Evolutionary conservation across 192 early-diverging fungal genomes (phyloP), one percentile per base, ranked within the genome.

Genomic region (Dissophora ornata): DNA sequence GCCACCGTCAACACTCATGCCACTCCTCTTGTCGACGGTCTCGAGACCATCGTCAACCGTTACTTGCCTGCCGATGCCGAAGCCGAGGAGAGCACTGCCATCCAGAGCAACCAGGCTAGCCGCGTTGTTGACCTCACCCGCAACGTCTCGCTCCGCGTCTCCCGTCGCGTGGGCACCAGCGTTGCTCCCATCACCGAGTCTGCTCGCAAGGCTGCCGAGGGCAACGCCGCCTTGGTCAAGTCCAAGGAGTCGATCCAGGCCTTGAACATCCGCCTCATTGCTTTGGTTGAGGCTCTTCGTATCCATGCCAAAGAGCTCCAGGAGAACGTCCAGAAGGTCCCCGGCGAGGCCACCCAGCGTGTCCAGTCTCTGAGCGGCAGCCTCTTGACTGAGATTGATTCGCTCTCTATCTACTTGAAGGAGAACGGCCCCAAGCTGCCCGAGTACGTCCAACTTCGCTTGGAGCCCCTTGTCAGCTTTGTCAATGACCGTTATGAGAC

Each of bases 1-100:
- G 81, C 90, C 70, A 84, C 85, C 47, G 86, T 89, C 80, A 73
- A 79, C 71, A 48, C 58, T 51, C 38, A 52, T 80, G 51, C 65
- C 81, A 59, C 75, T 6, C 81, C 84, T 45, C 62, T 79, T 12
- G 64, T 80, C 9, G 63, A 75, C 44, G 57, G 71, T 25, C 50
- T 75, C 34, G 71, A 75, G 63, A 67, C 56, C 29, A 48, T 75
- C 28, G 71, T 75, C 51, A 75, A 75, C 71, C 71, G 63, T 44
- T 60, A 61, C 57, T 62, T 75, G 63, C 71, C 71, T 25, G 69
- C 50, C 19, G 70, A 73, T 29, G 40, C 41, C 8, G 71, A 75
- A 24, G 57, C 28, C 30, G 71, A 75, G 41, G 44, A 63, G 62
- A 46, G 52, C 32, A 57, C 57, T 28, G 36, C 63, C 32, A 45